Evolutionary conservation across 257 asterid genomes (phyloP).

Genomic region (Plantago elongata): DNA sequence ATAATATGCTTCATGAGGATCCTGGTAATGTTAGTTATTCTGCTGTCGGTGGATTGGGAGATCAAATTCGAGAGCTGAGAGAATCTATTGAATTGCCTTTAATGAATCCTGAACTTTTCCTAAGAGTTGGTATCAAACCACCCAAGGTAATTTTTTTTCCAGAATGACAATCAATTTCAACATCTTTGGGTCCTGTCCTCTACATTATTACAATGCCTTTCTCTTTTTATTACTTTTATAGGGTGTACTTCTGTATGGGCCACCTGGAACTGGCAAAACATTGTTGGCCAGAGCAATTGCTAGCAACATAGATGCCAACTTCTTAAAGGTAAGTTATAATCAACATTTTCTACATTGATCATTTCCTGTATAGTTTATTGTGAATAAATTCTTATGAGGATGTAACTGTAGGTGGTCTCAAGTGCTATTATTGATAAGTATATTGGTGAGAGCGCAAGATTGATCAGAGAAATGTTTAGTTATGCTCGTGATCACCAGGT

Average conservation of each 20-base stretch:
- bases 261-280: constrained; percentile 99
- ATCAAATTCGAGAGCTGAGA: constrained; percentile 89
- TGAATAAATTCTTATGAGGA: constrained; percentile 14
- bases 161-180: no score
- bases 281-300: constrained; percentile 97
- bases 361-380: background rate
- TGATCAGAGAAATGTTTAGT: constrained; percentile 85
- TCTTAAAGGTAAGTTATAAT: constrained; percentile 56
- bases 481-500: constrained; percentile 99
- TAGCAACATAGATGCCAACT: constrained; percentile 94
- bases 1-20: constrained; percentile 97
- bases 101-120: background rate
- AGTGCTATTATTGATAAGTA: constrained; percentile 93
- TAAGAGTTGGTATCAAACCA: constrained; percentile 77
- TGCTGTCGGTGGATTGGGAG: constrained; percentile 93
- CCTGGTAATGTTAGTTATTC: constrained; percentile 94
- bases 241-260: constrained; percentile 98
- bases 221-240: constrained; percentile 21
- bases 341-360: background rate
- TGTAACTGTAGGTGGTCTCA: constrained; percentile 67
- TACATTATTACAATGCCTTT: background rate
- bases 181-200: constrained; percentile 6
- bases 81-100: constrained; percentile 63
- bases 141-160: constrained; percentile 55
- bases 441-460: constrained; percentile 91